Base-by-base conservation (phyloP, 2,329 filamentous ascomycete species). In the Fusarium duplospermum region DNA sequence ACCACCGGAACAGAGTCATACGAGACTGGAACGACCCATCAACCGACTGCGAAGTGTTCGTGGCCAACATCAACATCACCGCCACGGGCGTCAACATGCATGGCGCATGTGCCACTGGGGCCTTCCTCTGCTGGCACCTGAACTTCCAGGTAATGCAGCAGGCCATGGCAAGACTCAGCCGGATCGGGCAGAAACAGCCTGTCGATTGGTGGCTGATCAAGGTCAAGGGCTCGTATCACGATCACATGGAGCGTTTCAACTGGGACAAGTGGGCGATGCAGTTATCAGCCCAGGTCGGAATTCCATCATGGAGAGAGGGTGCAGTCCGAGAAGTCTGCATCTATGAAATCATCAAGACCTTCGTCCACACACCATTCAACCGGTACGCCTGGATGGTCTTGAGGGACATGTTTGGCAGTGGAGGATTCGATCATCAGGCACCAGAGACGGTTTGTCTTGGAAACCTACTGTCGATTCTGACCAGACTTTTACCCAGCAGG, bases 331-430 rank as follows among this genome's bases (percentile, higher is more conserved):
- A 65, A 22, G 16, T 59, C 4, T 65, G 52, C 36, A 38, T 65
- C 24, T 64, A 31, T 14, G 62, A 65, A 20, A n/a, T 29, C 11
- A 58, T 65, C 33, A 65, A 65, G 27, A 52, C 29, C 7, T 59
- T 16, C 40, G 8, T 20, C 5, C 62, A 65, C 22, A 54, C 33
- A 13, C n/a, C 35, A 1, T 64, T 64, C 24, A 64, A 64, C n/a
- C 50, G 62, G 4, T 64, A 64, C 33, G 9, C 50, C 4, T 64
- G 62, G 62, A 29, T 62, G 9, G n/a, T 62, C 10, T 8, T 18
- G 6, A 18, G 59, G 4, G 59, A 62, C 16, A 38, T 38, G 36
- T 38, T 38, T 9, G 36, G 36, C 3, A 38, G 36, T n/a, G 36
- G 36, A 9, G 36, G 36, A 16, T 38, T 38, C 36, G 18, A 38